A percentile compares a stretch with the other conserved stretches of the same genome.
phyloP scores from a whole-genome alignment of 2,329 filamentous ascomycete genomes.

The Ophiostoma ulmi region DNA sequence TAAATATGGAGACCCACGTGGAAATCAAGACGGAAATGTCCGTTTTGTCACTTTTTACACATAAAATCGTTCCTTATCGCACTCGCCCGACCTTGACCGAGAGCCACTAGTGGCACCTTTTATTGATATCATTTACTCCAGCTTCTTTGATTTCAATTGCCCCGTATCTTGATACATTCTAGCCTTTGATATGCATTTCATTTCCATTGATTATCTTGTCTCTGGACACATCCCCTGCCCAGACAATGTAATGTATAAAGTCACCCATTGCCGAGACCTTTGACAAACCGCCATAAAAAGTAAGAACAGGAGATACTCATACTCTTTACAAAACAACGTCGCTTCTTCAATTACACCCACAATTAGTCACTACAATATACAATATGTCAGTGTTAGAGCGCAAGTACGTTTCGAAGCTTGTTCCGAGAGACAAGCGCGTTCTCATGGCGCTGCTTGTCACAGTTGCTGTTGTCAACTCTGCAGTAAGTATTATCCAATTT shows the following conservation, averaged over 20 bases:
- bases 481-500: background rate
- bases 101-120: background rate
- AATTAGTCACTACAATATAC: background rate
- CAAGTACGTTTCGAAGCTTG: background rate
- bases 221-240: too few species aligned
- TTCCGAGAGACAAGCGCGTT: background rate
- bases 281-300: too few species aligned
- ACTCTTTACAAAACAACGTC: too few species aligned
- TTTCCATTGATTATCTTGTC: background rate
- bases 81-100: background rate
- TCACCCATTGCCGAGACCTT: background rate
- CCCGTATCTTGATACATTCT: background rate
- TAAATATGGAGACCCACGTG: background rate
- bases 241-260: background rate
- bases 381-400: background rate
- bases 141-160: background rate
- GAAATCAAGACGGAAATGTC: background rate
- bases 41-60: background rate
- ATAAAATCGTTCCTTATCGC: background rate
- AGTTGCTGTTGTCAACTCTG: conserved; percentile 1
- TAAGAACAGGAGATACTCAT: too few species aligned
- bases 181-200: background rate
- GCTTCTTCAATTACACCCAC: too few species aligned
- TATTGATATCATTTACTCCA: background rate
- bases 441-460: background rate